These are phyloP conservation scores for Candida quercuum DNA, from an alignment of 805 yeast genomes.

Conservation along the genomic window DNA sequence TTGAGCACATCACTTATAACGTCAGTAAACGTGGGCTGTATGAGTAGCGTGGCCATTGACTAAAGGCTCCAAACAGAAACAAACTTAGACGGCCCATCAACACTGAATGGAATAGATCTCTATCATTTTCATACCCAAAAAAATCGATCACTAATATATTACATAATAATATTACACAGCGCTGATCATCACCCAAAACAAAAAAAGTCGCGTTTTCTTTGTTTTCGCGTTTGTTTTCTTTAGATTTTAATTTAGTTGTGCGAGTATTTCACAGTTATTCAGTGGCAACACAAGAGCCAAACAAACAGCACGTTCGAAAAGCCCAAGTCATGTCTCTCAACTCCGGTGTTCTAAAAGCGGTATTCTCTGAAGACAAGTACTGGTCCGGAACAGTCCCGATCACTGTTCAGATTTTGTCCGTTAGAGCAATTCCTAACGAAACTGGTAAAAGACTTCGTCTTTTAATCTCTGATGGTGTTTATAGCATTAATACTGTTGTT, in stretches of 20 bases:
- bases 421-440: slow-evolving; percentile 33
- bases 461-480: slow-evolving; percentile 49
- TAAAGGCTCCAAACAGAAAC: neutral
- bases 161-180: neutral
- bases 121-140: no score
- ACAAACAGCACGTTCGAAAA: neutral
- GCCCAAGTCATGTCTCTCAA: slow-evolving; percentile 14
- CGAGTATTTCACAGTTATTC: no score
- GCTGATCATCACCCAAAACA: neutral
- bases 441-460: slow-evolving; percentile 37
- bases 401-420: slow-evolving; percentile 31
- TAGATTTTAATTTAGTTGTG: no score
- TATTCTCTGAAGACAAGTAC: slow-evolving; percentile 16
- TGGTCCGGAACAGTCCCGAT: slow-evolving; percentile 22
- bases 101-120: neutral
- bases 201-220: neutral
- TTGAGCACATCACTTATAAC: slow-evolving; percentile 33
- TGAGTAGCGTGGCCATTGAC: slow-evolving; percentile 12
- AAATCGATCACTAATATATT: no score
- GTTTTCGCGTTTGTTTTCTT: slow-evolving; percentile 4
- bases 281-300: slow-evolving; percentile 5
- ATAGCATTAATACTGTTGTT: slow-evolving; percentile 45
- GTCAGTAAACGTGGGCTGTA: slow-evolving; percentile 42
- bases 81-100: neutral
- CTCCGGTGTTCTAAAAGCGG: slow-evolving; percentile 12